A percentile compares a stretch with the other conserved stretches of the same genome.
Evolutionary conservation across 2,329 filamentous ascomycete genomes (phyloP).

Genomic region (Ophiosphaerella narmari): DNA sequence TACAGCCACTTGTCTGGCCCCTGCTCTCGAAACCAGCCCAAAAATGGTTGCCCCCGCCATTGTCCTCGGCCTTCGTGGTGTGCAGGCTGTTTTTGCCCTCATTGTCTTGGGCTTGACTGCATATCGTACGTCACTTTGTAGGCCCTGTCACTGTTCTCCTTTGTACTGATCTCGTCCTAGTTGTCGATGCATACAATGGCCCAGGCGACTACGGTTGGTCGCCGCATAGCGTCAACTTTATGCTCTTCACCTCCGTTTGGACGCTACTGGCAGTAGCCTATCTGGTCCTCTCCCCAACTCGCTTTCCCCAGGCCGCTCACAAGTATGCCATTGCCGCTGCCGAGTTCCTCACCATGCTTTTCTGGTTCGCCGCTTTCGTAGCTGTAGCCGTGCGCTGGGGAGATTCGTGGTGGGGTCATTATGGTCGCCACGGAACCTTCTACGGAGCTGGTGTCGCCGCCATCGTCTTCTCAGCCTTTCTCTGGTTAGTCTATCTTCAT

Average conservation of each 20-base stretch:
- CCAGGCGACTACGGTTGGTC: conserved; percentile 53
- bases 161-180: conserved; percentile 8
- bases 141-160: not conserved
- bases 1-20: conserved; percentile 4
- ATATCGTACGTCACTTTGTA: conserved; percentile 63
- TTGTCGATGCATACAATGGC: conserved; percentile 56
- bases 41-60: conserved; percentile 41
- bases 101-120: conserved; percentile 78
- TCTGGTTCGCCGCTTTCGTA: conserved; percentile 90
- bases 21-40: not conserved
- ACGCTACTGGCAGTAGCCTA: conserved; percentile 71
- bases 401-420: conserved; percentile 52
- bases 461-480: conserved; percentile 70
- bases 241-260: conserved; percentile 81
- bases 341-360: conserved; percentile 76
- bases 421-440: conserved; percentile 49
- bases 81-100: conserved; percentile 71
- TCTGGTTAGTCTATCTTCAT: conserved; percentile 55
- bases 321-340: conserved; percentile 69
- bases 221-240: conserved; percentile 70
- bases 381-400: conserved; percentile 71
- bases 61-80: conserved; percentile 67
- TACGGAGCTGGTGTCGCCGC: conserved; percentile 68
- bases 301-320: conserved; percentile 65
- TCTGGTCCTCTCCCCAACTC: conserved; percentile 70